A percentile compares a stretch with the other conserved stretches of the same genome.
These are phyloP conservation scores for Picochlorum sp. DNA, from an alignment of 139 green algal genomes.

Conservation along the genomic window DNA sequence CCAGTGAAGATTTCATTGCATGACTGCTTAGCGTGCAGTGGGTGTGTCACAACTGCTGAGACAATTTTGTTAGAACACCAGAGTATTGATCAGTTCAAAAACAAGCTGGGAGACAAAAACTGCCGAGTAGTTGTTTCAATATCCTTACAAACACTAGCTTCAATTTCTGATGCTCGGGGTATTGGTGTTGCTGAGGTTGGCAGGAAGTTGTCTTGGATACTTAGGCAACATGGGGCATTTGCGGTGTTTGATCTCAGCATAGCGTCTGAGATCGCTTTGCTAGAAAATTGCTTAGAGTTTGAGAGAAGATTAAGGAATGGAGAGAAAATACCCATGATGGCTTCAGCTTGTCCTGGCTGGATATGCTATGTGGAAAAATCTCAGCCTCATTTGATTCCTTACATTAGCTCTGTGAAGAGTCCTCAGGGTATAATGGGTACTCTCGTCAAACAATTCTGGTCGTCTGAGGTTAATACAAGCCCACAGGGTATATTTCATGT, in stretches of 20 bases:
- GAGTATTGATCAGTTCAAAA: slow-evolving; percentile 56
- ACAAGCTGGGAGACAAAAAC: slow-evolving; percentile 10
- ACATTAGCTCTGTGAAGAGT: slow-evolving; percentile 62
- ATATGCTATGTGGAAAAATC: slow-evolving; percentile 99
- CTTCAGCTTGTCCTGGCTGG: slow-evolving; percentile 91
- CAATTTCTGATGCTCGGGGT: slow-evolving; percentile 49
- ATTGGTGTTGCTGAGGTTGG: slow-evolving; percentile 18
- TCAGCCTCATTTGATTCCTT: slow-evolving; percentile 48
- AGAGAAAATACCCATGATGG: slow-evolving; percentile 67
- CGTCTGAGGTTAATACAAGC: slow-evolving; percentile 17
- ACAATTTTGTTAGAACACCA: slow-evolving; percentile 93
- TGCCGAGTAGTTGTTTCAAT: slow-evolving; percentile 75
- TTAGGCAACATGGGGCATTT: slow-evolving; percentile 54
- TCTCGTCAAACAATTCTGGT: slow-evolving; percentile 72
- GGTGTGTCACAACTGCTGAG: slow-evolving; percentile 94
- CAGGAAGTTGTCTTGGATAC: slow-evolving; percentile 31
- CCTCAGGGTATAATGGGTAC: slow-evolving; percentile 82
- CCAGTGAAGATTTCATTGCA: slow-evolving; percentile 86
- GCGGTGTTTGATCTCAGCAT: slow-evolving; percentile 63
- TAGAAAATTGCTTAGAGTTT: slow-evolving; percentile 81
- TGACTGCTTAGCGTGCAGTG: slow-evolving; percentile 94
- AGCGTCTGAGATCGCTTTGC: slow-evolving; percentile 65
- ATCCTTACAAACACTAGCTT: slow-evolving; percentile 66
- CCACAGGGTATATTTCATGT: slow-evolving; percentile 71
- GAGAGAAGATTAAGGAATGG: slow-evolving; percentile 27